Evolutionary conservation across 2,329 filamentous ascomycete species (phyloP).

Genomic region (Knoxdaviesia proteae): DNA sequence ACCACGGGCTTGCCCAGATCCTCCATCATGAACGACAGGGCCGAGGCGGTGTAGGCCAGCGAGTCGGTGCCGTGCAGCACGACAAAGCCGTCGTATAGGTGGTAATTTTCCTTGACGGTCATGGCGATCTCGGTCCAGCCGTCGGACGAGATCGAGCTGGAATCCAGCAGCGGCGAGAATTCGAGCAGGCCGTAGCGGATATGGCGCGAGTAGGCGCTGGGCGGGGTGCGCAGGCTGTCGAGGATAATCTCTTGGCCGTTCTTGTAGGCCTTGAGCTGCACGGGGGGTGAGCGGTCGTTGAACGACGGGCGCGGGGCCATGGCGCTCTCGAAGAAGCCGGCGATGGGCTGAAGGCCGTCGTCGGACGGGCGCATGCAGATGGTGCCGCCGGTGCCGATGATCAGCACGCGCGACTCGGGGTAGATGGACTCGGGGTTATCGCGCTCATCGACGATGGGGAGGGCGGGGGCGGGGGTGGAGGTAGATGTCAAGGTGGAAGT

Average conservation of each 20-base stretch:
- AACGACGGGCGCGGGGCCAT: conserved; percentile 69
- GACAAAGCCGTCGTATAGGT: conserved; percentile 75
- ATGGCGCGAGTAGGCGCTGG: conserved; percentile 59
- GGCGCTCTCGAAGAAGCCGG: conserved; percentile 62
- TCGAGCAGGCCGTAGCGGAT: conserved; percentile 72
- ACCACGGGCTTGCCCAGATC: conserved; percentile 84
- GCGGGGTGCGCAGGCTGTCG: conserved; percentile 56
- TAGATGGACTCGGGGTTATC: too few species aligned
- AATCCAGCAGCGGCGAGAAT: conserved; percentile 69
- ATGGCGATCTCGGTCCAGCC: conserved; percentile 73
- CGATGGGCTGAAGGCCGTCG: conserved; percentile 60
- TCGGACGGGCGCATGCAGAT: conserved; percentile 80
- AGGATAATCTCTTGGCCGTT: conserved; percentile 29
- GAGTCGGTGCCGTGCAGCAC: conserved; percentile 84
- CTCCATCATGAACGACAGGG: conserved; percentile 80
- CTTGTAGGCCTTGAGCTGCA: conserved; percentile 28
- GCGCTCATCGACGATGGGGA: too few species aligned
- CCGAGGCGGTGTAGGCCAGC: conserved; percentile 72
- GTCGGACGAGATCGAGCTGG: conserved; percentile 67
- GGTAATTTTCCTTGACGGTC: conserved; percentile 68
- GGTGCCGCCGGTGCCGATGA: conserved; percentile 77
- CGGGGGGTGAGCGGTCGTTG: conserved; percentile 39
- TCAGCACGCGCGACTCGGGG: conserved; percentile 63
- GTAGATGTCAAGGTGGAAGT: too few species aligned
- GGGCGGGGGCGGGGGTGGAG: too few species aligned